Base-by-base conservation (phyloP, 2,329 filamentous ascomycete species). In the Sporothrix pallida region DNA sequence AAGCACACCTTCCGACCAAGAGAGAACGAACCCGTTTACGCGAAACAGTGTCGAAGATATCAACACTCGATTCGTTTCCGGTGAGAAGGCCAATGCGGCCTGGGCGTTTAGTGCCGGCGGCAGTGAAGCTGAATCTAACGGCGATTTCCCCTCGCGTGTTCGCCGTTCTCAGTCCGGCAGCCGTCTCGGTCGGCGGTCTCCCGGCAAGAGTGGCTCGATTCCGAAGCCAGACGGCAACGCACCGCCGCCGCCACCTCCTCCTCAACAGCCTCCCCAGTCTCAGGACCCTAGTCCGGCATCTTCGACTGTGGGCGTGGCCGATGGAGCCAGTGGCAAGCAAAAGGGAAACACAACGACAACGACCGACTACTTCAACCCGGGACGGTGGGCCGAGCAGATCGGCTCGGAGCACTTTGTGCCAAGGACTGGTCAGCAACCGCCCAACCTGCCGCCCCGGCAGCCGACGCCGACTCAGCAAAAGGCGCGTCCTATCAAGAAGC, bases 21-120 rank as follows among this genome's bases (percentile, higher is more conserved):
- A 71, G 7, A 50, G 72, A 52, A 70, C 48, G 8, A 73, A 48
- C 10, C 68, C 80, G 2, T 88, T 89, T 74, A 78, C 82, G 54
- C 85, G 84, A 74, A 85, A 81, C 73, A 90, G 87, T 77, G 82
- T 86, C 23, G 88, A 91, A 73, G 88, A 87, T 70, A 91, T 91
- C 76, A 88, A 89, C 79, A 91, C 89, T 20, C 87, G 82, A 54
- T 91, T 91, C 79, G 85, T 85, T 23, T 82, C 86, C 3, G 84
- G 86, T 15, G 85, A 89, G 23, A 79, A 82, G 60, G 76, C 81
- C 5, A 80, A 81, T 48, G 79, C 81, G 37, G 79, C 79, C 23
- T 88, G 84, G 84, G 82, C 86, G 72, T 89, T 89, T 75, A 87
- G 81, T 72, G 87, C 87, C 13, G 87, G 87, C 5, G 81, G 81